Evolutionary conservation across 371 early-diverging fungal genomes (phyloP), one percentile per base, ranked within the genome.

Genomic region (Mucor sp.): DNA sequence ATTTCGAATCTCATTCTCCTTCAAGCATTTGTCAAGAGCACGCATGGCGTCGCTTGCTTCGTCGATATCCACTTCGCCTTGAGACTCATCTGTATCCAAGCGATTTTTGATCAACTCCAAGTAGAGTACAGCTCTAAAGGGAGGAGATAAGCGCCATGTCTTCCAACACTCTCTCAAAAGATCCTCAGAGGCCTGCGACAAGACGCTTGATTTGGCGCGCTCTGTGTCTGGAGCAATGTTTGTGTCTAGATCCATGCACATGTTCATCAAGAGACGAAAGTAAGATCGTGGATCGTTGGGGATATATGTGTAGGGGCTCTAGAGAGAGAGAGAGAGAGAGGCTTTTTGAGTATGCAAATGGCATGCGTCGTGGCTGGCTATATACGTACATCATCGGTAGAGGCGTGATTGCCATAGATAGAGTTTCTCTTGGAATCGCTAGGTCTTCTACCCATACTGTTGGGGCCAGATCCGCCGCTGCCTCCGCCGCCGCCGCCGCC

Each of bases 91-190:
- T 55, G 80, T 67, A 63, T 87, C 77, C 72, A 70, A 79, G 77
- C 76, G 77, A 66, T 76, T 74, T 65, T 87, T 86, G 47, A 91
- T 76, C 6, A 88, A 70, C 53, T 91, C 91, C 60, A 92, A 75
- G 39, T 89, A 84, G 27, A 90, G 80, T 7, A 89, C 87, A 30
- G 86, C 87, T 55, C 91, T 78, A 64, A 81, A 91, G 9, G 89
- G 86, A 1, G 85, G 80, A 21, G 90, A 86, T 43, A 92, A 59
- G 57, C 92, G 82, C 92, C 92, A 92, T 0, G 88, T 86, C 33
- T 86, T 85, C 60, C 85, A 86, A 63, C 89, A 87, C 62, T 91
- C 91, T 56, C 87, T 86, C 33, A 92, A 74, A 14, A 92, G 66
- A 19, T 88, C 87, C 50, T 83, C 89, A 1, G 90, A 87, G 17